A percentile compares a stretch with the other conserved stretches of the same genome.
phyloP scores from a whole-genome alignment of 2,329 filamentous ascomycete species.

The Colletotrichum musae region DNA sequence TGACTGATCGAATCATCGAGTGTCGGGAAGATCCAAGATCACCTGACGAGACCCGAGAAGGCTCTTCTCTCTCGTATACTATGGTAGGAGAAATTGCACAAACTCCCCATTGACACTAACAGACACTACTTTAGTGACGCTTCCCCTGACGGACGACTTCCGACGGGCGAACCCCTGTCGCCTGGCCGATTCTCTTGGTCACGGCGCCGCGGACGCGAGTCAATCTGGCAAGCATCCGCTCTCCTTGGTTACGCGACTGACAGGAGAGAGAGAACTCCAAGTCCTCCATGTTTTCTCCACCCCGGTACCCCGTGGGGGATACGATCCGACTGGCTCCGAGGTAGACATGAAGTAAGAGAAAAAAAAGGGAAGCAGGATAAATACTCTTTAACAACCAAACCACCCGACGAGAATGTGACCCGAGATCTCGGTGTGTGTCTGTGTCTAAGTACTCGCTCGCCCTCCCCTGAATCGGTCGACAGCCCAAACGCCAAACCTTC shows the following conservation, averaged over 20 bases:
- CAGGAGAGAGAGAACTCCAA: slow-evolving; percentile 16
- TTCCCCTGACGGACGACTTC: slow-evolving; percentile 34
- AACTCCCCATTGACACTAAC: neutral
- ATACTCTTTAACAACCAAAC: slow-evolving; percentile 33
- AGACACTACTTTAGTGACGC: neutral
- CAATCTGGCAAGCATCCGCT: slow-evolving; percentile 27
- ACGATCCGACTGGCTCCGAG: slow-evolving; percentile 28
- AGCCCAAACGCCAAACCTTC: too few species aligned
- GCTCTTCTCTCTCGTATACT: neutral
- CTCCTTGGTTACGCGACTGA: slow-evolving; percentile 5
- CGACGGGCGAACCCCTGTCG: slow-evolving; percentile 16
- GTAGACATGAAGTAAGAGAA: neutral
- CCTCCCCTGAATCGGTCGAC: too few species aligned
- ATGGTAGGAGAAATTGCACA: neutral
- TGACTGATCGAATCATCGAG: slow-evolving; percentile 8
- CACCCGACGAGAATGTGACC: slow-evolving; percentile 1
- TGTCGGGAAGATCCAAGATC: slow-evolving; percentile 11
- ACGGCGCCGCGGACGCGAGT: slow-evolving; percentile 26
- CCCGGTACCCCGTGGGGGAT: slow-evolving; percentile 35
- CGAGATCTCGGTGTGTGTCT: neutral
- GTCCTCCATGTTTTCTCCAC: slow-evolving; percentile 38
- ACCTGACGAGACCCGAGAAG: neutral
- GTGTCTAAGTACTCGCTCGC: too few species aligned
- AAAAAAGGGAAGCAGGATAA: slow-evolving; percentile 26
- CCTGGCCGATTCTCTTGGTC: slow-evolving; percentile 11